Base-by-base conservation (phyloP, 2,329 filamentous ascomycete species). In the Xylaria multiplex region DNA sequence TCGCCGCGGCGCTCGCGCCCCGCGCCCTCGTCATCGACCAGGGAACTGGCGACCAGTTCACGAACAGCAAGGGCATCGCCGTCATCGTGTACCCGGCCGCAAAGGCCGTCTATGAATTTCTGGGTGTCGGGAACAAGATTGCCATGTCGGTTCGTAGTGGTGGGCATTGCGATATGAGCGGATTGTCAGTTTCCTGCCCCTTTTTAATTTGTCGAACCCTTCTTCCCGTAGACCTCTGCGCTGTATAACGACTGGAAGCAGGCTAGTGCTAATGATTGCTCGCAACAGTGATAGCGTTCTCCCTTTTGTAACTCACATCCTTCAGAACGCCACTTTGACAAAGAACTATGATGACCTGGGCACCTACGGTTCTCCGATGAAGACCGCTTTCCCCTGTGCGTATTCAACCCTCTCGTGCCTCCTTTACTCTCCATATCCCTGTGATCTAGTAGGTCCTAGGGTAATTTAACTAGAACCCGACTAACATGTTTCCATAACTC, bases 1-100 rank as follows among this genome's bases (percentile, higher is more conserved):
- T 88, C 48, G 85, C 84, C n/a, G 85, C 81, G 7, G 79, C 87
- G 22, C 80, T 88, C 32, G 85, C 85, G n/a, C 86, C 86, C 2
- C 78, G 86, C 24, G 84, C 85, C 2, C 75, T 88, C 6, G 77
- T 86, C 22, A 83, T 86, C 27, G 85, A 87, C 58, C 85, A 88
- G 74, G 85, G 85, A 16, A 83, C 82, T 0, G 79, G 78, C 6
- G 83, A 84, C 69, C 78, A 79, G 66, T 85, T 82, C 71, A 81
- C 79, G 5, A 83, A 85, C 68, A 81, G 79, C 48, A 83, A 84
- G 74, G 83, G 79, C 11, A 84, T 83, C 0, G 79, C 82, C 1
- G 79, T 84, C 14, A 80, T 84, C 52, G 83, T 84, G 7, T 86
- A 83, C 66, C 83, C 83, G 56, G 82, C 81, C 5, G 85, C 80